A percentile compares a stretch with the other conserved stretches of the same genome.
phyloP scores from a whole-genome alignment of 176 grass and related monocot species.

The Thinopyrum elongatum region DNA sequence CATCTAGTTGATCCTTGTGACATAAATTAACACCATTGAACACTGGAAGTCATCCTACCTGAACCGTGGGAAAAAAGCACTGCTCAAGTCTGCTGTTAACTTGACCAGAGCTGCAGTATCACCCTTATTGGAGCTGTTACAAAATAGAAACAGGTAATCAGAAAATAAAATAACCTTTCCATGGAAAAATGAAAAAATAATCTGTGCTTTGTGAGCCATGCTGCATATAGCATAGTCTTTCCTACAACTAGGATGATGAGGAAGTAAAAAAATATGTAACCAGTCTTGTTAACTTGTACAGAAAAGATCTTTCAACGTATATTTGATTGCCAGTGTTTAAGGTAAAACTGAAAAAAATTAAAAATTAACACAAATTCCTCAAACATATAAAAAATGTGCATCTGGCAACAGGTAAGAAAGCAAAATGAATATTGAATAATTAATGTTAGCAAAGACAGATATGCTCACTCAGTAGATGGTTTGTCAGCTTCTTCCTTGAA shows the following conservation, averaged over 20 bases:
- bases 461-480: conserved; percentile 43
- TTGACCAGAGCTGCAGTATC: conserved; percentile 36
- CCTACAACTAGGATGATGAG: conserved; percentile 10
- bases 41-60: conserved; percentile 47
- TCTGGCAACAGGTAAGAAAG: neutral
- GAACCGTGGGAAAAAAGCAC: conserved; percentile 86
- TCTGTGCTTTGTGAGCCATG: conserved; percentile 14
- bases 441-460: neutral
- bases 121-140: conserved; percentile 30
- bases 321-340: neutral
- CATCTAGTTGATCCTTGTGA: neutral
- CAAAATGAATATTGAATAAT: neutral
- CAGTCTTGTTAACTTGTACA: neutral
- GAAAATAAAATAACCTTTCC: conserved; percentile 17
- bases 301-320: neutral
- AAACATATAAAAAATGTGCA: neutral
- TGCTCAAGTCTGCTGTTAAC: conserved; percentile 69
- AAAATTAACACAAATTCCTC: neutral
- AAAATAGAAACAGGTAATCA: conserved; percentile 32
- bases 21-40: neutral
- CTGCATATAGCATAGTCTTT: neutral
- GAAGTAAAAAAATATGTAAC: neutral
- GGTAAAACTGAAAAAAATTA: neutral
- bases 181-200: neutral
- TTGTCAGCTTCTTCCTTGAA: conserved; percentile 49